A percentile compares a stretch with the other conserved stretches of the same genome.
Conservation (phyloP, 768 basidiomycete genomes). For the Multifurca ochricompacta region DNA sequence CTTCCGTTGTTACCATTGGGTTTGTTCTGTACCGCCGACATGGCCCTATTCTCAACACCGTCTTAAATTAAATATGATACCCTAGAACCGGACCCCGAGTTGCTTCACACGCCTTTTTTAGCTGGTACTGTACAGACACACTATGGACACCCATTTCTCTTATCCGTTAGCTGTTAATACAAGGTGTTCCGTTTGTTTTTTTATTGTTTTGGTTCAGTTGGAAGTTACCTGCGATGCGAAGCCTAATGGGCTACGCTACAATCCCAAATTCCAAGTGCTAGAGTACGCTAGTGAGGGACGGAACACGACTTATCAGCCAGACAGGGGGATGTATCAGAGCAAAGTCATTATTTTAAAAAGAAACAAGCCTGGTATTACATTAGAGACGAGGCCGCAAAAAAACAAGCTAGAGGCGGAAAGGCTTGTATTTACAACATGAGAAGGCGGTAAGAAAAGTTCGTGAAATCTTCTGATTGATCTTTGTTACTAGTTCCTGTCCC, state of each 20-base stretch:
- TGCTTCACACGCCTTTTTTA: not conserved
- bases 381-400: not conserved
- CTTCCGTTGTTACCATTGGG: not conserved
- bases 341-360: no score
- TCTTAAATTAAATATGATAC: not conserved
- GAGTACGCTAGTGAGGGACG: no score
- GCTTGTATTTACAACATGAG: not conserved
- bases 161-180: not conserved
- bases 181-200: not conserved
- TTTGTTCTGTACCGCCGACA: not conserved
- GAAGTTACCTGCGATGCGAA: not conserved
- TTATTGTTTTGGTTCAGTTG: not conserved
- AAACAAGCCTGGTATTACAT: not conserved
- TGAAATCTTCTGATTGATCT: not conserved
- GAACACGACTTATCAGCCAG: no score
- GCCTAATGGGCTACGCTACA: not conserved
- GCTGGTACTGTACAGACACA: not conserved
- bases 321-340: not conserved
- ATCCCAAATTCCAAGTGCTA: no score
- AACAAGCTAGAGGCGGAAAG: not conserved
- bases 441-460: not conserved
- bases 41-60: not conserved
- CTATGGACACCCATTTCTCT: not conserved
- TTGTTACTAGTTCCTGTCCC: not conserved
- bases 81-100: not conserved